Evolutionary conservation across 495 filamentous ascomycete species (phyloP).

Genomic region (Diplogelasinospora grovesii): DNA sequence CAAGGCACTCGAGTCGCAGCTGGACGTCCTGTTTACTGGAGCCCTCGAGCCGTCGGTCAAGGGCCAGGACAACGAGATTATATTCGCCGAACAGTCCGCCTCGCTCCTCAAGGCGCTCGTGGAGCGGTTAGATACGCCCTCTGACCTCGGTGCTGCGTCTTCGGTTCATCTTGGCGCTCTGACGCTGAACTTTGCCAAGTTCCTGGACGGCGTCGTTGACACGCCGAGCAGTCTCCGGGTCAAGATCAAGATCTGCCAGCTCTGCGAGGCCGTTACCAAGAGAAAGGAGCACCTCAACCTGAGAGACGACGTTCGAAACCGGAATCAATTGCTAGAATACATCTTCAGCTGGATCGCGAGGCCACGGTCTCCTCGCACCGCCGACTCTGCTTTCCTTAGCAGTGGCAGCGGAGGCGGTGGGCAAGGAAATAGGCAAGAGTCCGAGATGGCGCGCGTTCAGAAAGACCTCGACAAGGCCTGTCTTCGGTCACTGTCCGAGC

Average conservation of each 20-base stretch:
- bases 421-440: conserved; percentile 32
- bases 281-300: conserved; percentile 61
- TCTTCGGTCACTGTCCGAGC: conserved; percentile 50
- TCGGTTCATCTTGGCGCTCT: conserved; percentile 53
- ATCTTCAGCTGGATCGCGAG: conserved; percentile 59
- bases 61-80: conserved; percentile 50
- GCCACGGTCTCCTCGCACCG: conserved; percentile 36
- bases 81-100: conserved; percentile 60
- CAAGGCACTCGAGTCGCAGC: conserved; percentile 52
- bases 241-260: conserved; percentile 59
- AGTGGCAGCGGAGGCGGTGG: conserved; percentile 1
- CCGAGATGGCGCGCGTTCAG: conserved; percentile 49
- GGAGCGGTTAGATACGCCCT: conserved; percentile 51
- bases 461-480: conserved; percentile 58
- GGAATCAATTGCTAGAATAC: conserved; percentile 58
- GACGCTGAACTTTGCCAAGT: conserved; percentile 54
- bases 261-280: conserved; percentile 55
- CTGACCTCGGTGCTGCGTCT: conserved; percentile 50
- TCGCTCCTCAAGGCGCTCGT: conserved; percentile 55
- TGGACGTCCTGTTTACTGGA: conserved; percentile 50
- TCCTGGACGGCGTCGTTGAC: conserved; percentile 48
- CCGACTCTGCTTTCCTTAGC: conserved; percentile 9
- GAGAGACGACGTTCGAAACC: conserved; percentile 56
- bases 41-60: conserved; percentile 41
- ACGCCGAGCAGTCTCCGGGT: conserved; percentile 48